A percentile compares a stretch with the other conserved stretches of the same genome.
Evolutionary conservation across 2,329 filamentous ascomycete species (phyloP).

Genomic region (Microsporum canis): DNA sequence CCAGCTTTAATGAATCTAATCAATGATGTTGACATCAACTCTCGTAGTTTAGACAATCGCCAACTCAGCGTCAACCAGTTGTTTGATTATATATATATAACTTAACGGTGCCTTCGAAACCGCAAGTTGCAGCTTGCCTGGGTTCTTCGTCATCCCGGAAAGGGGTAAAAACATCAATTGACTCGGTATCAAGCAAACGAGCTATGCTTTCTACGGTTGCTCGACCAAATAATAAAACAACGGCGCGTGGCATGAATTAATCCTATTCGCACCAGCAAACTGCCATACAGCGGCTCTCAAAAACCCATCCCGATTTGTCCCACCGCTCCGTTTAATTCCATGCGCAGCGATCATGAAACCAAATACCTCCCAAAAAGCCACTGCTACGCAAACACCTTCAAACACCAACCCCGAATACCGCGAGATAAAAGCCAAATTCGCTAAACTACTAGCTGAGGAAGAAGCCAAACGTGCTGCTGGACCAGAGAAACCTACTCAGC

Average conservation of each 20-base stretch:
- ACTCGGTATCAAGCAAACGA: too few relatives aligned
- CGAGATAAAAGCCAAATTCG: conserved; percentile 16
- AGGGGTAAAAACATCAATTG: neutral
- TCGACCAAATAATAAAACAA: neutral
- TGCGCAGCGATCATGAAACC: conserved; percentile 8
- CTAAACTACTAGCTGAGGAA: conserved; percentile 14
- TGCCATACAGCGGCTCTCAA: neutral
- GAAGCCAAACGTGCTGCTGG: conserved; percentile 12
- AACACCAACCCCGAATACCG: conserved; percentile 12
- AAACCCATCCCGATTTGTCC: neutral
- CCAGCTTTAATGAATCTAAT: neutral
- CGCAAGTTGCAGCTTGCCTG: neutral
- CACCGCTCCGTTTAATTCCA: neutral
- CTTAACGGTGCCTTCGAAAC: neutral
- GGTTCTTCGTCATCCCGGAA: neutral
- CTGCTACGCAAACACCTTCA: neutral
- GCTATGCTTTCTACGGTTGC: neutral
- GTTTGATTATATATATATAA: too few relatives aligned
- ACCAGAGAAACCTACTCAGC: neutral
- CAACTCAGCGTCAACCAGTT: neutral
- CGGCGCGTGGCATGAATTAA: neutral
- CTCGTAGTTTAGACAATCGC: neutral
- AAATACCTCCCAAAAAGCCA: conserved; percentile 1
- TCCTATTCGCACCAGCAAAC: neutral
- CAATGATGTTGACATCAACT: neutral